Evolutionary conservation across 768 basidiomycete species (phyloP).

Genomic region (Panellus pusillus): DNA sequence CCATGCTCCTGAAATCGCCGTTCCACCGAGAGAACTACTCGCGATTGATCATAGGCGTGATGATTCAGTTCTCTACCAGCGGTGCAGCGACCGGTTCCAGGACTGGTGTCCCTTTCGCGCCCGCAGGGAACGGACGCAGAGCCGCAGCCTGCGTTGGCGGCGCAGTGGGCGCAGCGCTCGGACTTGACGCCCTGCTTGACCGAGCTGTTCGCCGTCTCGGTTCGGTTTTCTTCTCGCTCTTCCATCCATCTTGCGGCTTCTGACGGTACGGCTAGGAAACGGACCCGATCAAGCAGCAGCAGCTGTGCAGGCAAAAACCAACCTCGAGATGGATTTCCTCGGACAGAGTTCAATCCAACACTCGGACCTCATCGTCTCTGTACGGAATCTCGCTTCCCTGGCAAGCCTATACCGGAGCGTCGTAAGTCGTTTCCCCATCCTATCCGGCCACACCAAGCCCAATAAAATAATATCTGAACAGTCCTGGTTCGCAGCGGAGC

Average conservation of each 20-base stretch:
- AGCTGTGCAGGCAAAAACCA: constrained; percentile 72
- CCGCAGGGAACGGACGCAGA: constrained; percentile 39
- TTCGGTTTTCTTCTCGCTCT: constrained; percentile 32
- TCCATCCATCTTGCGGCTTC: not conserved
- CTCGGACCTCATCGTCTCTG: constrained; percentile 68
- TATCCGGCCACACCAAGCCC: too few relatives aligned
- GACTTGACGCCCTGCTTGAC: constrained; percentile 76
- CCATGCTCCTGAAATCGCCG: constrained; percentile 87
- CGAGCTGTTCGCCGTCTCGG: constrained; percentile 58
- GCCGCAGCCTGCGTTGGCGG: constrained; percentile 54
- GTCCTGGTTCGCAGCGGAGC: constrained; percentile 83
- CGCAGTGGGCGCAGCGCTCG: constrained; percentile 82
- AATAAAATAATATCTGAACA: constrained; percentile 34
- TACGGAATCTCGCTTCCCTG: constrained; percentile 70
- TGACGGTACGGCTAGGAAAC: constrained; percentile 33
- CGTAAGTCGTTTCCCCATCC: constrained; percentile 45
- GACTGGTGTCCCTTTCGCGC: constrained; percentile 52
- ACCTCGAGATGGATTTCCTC: constrained; percentile 71
- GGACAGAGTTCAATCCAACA: constrained; percentile 53
- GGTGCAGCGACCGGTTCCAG: constrained; percentile 87
- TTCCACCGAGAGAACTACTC: constrained; percentile 96
- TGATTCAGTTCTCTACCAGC: constrained; percentile 95
- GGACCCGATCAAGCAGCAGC: constrained; percentile 43
- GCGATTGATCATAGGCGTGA: constrained; percentile 88
- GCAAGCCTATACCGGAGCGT: constrained; percentile 84